phyloP scores from a whole-genome alignment of 106 monocot genomes.

The Dendrobium catenatum region DNA sequence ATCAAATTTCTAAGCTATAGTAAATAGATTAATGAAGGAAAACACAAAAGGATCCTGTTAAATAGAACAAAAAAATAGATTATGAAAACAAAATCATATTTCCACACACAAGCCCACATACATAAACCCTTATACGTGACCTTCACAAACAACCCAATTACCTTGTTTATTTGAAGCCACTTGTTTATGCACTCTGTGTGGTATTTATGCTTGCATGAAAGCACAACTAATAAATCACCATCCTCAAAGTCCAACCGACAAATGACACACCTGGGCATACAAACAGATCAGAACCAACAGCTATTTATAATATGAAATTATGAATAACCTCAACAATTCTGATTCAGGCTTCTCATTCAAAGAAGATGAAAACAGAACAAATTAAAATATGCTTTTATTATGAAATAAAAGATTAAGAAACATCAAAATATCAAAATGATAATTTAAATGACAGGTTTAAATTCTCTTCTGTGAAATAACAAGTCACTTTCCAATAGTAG shows the following conservation, averaged over 20 bases:
- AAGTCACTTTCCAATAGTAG: neutral
- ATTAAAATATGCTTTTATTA: neutral
- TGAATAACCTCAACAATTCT: neutral
- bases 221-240: constrained; percentile 60
- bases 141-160: constrained; percentile 11
- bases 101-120: neutral
- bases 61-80: neutral
- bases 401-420: neutral
- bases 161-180: constrained; percentile 99
- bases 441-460: neutral
- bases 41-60: neutral
- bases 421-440: neutral
- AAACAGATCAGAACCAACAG: neutral
- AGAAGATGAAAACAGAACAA: neutral
- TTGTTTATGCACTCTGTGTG: constrained; percentile 82
- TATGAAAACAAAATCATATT: neutral
- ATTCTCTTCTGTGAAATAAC: neutral
- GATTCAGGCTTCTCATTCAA: neutral
- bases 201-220: constrained; percentile 90
- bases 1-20: neutral
- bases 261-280: constrained; percentile 69
- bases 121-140: neutral
- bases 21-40: neutral
- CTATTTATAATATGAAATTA: neutral
- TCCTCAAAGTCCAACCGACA: constrained; percentile 94